Evolutionary conservation across 192 early-diverging fungal genomes (phyloP), one percentile per base, ranked within the genome.

Genomic region (Geranomyces variabilis): DNA sequence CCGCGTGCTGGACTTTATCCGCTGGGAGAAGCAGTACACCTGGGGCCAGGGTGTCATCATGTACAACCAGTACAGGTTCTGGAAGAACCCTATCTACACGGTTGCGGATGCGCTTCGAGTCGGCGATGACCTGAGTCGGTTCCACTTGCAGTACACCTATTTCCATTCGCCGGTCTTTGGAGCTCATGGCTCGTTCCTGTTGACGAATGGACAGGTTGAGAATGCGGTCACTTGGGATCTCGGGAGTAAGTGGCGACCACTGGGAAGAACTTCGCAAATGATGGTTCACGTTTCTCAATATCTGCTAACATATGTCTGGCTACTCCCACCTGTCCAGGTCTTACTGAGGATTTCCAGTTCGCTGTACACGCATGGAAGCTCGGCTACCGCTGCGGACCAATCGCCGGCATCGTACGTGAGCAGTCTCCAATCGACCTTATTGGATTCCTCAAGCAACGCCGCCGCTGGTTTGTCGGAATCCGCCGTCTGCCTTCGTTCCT

Each of bases 21-120:
- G 73, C 59, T 83, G 79, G 79, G 67, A 84, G 67, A 79, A 73
- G 57, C 75, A 85, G 33, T 84, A 77, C 68, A 67, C 76, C 61
- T 80, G 73, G 73, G 85, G 85, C 12, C 85, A 86, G 56, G 85
- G 85, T 15, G 59, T 81, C 44, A 86, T 86, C 65, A 61, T 86
- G 29, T 86, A 86, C 77, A 86, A 86, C 75, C 85, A 86, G 69
- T 84, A 86, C 76, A 56, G 66, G 31, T 86, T 85, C 75, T 86
- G 85, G 85, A 72, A 26, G 64, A 86, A 86, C 77, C 80, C 79
- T 69, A 62, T 86, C 66, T 86, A 78, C 76, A 86, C 85, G 9
- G 85, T 86, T 33, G 85, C 82, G 19, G 85, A 86, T 69, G 82
- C 78, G 22, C 41, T 86, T 44, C 71, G 85, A 21, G 85, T 86